Evolutionary conservation across 352 stramenopile genomes (phyloP), one percentile per base, ranked within the genome.

Genomic region (Sclerospora graminicola): DNA sequence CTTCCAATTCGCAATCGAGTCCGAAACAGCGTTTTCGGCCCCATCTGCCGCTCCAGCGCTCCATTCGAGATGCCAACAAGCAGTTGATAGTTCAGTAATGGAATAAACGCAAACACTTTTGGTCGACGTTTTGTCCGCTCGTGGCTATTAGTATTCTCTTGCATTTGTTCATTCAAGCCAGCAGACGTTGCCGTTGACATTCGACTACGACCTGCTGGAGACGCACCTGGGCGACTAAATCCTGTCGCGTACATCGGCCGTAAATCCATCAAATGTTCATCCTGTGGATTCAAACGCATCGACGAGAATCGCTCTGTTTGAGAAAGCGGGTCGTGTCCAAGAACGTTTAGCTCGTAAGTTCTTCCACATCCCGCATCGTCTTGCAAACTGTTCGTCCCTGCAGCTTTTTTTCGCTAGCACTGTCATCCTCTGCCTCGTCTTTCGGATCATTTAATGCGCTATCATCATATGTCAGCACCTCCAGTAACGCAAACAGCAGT

Each of bases 401-500:
- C 54, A 1, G 49, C 21, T 18, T 68, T 68, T 64, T 44, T 32
- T 74, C 63, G 10, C 64, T 71, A 15, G 41, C 26, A 18, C 45
- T 62, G 16, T 57, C 55, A 18, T 54, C 50, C 3, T 57, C 47
- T 20, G 58, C 44, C 30, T 69, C 58, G 2, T 10, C 32, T 1
- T 70, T 50, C 5, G 28, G 24, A 11, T 79, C 61, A 16, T 57
- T 44, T 11, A 49, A 14, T 10, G 55, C 48, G 14, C 79, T 63
- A 1, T 58, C n/a, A n/a, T n/a, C 68, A 8, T 57, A 56, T 2
- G 82, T 73, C 1, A 94, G 31, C 2, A 80, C 78, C 45, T 91
- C 82, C n/a, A 91, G 49, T 7, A 94, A 29, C 6, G 82, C 80
- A 33, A 89, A 94, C 18, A 94, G 57, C 16, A 94, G 48, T 49